Percentiles rank a stretch among this genome's conserved stretches.
These are phyloP conservation scores for Picea engelmannii DNA, from an alignment of 83 land plant genomes.

Conservation along the genomic window DNA sequence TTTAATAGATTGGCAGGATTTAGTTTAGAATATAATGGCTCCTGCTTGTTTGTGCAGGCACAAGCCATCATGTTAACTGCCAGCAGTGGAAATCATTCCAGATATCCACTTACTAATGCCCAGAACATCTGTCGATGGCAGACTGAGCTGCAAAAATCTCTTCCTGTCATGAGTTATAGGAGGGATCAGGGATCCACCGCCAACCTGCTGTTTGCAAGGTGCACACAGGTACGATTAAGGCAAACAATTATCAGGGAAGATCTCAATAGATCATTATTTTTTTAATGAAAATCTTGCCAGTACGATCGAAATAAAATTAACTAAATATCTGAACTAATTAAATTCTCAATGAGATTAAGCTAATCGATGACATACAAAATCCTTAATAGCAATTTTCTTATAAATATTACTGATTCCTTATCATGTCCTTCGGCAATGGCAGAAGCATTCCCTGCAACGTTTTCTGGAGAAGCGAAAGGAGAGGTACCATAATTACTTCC, in stretches of 20 bases:
- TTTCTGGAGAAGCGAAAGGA: conserved; percentile 45
- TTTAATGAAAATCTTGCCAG: no score
- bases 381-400: no score
- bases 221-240: neutral
- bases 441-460: conserved; percentile 39
- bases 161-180: neutral
- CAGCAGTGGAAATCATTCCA: neutral
- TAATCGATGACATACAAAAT: no score
- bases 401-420: no score
- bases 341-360: no score
- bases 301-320: no score
- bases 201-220: neutral
- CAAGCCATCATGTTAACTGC: neutral
- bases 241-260: no score
- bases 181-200: neutral
- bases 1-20: no score
- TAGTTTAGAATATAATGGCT: no score
- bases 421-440: no score
- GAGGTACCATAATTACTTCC: conserved; percentile 6
- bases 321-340: no score
- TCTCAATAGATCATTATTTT: no score
- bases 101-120: neutral
- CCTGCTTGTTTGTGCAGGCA: neutral
- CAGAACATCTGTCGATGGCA: neutral
- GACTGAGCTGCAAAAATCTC: neutral